phyloP scores from a whole-genome alignment of 2,329 filamentous ascomycete species.

The Sporothrix humicola region DNA sequence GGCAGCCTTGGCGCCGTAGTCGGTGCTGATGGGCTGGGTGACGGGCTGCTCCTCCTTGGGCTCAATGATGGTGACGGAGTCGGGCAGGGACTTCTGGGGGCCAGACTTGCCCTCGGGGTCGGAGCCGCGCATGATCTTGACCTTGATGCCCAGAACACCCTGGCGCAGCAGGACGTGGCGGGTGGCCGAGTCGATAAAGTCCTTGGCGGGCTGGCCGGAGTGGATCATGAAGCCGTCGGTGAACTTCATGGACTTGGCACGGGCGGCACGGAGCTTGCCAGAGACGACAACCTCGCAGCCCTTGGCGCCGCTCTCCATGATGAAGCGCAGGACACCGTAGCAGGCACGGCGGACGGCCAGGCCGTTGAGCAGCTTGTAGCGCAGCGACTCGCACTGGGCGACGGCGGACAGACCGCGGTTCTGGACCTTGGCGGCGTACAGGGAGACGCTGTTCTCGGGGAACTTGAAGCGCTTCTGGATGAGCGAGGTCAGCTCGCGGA shows the following conservation, averaged over 20 bases:
- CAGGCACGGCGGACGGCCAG: slow-evolving; percentile 97
- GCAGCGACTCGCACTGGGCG: slow-evolving; percentile 99
- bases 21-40: slow-evolving; percentile 93
- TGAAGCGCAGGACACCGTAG: slow-evolving; percentile 99
- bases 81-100: slow-evolving; percentile 94
- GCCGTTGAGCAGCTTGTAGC: slow-evolving; percentile 99
- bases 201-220: slow-evolving; percentile 98
- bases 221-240: slow-evolving; percentile 99
- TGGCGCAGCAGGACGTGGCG: slow-evolving; percentile 99
- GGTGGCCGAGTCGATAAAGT: slow-evolving; percentile 98
- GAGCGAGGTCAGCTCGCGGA: slow-evolving; percentile 99
- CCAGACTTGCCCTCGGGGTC: slow-evolving; percentile 99
- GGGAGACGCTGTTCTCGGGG: slow-evolving; percentile 99
- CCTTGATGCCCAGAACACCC: slow-evolving; percentile 99
- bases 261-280: slow-evolving; percentile 97
- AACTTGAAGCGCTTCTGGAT: slow-evolving; percentile 99
- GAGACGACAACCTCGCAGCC: slow-evolving; percentile 99
- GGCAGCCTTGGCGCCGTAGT: slow-evolving; percentile 93
- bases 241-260: slow-evolving; percentile 99
- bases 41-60: slow-evolving; percentile 99
- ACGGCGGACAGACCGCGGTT: slow-evolving; percentile 99
- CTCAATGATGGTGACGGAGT: slow-evolving; percentile 99
- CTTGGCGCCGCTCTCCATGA: slow-evolving; percentile 99
- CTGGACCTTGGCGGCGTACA: slow-evolving; percentile 99
- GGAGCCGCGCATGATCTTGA: slow-evolving; percentile 99